Evolutionary conservation across 148 eudicot species (phyloP), one percentile per base, ranked within the genome.

Genomic region (Rhododendron griersonianum): DNA sequence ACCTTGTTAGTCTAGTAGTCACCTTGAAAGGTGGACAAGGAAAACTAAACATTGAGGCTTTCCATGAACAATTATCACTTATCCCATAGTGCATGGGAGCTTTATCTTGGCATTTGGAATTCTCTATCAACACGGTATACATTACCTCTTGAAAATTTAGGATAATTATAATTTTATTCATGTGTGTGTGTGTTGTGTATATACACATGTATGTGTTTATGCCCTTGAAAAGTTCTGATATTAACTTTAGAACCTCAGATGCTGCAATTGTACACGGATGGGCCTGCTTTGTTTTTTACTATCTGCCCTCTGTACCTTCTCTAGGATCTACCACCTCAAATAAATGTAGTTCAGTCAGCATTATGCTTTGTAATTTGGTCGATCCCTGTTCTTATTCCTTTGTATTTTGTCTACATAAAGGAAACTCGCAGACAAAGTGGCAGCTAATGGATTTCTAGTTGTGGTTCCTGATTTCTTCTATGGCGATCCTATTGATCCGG

Each of bases 341-440:
- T 11, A 25, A 11, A 45, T 7, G 1, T 45, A n/a, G 14, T 10
- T 28, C 51, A 51, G 44, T 63, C 71, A 63, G 71, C 71, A 8
- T 23, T 8, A 63, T 63, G 71, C 28, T 63, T 63, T 63, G 71
- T 71, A 30, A 30, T 13, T 30, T 71, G 76, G 76, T 71, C 28
- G 18, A 33, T 13, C 19, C 16, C 7, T 30, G 7, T 71, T 71
- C 39, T 71, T 14, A 25, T 71, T 71, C 15, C 19, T 63, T 45
- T n/a, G 1, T 28, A 67, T 45, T 33, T 25, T 83, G 37, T 75
- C 69, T 3, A 2, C 53, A 5, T 53, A 33, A 50, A 89, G 91
- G 86, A 88, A 86, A 69, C 83, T 90, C 9, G 92, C 92, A 15
- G 92, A 90, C 85, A 90, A 89, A 73, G 92, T 89, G 79, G 90